Base-by-base conservation (phyloP, 176 grass and related monocot genomes). In the Triticum turgidum region DNA sequence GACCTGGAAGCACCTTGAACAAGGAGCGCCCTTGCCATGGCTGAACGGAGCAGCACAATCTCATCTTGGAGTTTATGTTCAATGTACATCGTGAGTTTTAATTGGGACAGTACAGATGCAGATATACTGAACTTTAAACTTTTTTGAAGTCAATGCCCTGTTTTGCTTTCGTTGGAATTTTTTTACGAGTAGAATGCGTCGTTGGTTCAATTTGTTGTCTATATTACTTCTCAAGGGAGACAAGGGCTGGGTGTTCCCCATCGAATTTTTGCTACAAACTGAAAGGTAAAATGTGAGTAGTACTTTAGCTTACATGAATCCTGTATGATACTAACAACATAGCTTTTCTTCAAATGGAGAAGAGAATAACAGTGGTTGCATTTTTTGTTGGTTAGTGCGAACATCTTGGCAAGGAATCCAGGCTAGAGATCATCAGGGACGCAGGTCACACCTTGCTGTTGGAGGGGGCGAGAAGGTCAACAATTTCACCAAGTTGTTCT, bases 401-500 rank as follows among this genome's bases (percentile, higher is more conserved):
- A 42, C 96, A 94, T 88, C 82, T 98, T 44, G 96, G 93, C 33
- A 86, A 73, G 17, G 87, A 18, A 30, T 86, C 91, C 3, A 86
- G 84, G 86, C 76, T 95, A 21, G 90, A 89, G 82, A 86, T 98
- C 34, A 93, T 95, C 80, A 86, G 84, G 69, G 86, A 95, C 71
- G 93, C 88, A 27, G 91, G 96, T 14, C 93, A 94, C 84, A 90
- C 93, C 34, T 66, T 98, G 88, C 96, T 91, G 78, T 25, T 94
- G 79, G 96, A 94, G 74, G 88, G 92, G 21, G 78, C 89, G 14
- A 32, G 0, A 58, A 91, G 18, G 90, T 95, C 51, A 95, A 92
- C 84, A 51, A 61, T 2, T 78, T 80, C 65, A 95, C 94, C 69
- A 35, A 80, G 12, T 82, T 78, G 3, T 98, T 98, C 82, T 98